phyloP scores from a whole-genome alignment of 108 stramenopile species.

The Skeletonema costatum region DNA sequence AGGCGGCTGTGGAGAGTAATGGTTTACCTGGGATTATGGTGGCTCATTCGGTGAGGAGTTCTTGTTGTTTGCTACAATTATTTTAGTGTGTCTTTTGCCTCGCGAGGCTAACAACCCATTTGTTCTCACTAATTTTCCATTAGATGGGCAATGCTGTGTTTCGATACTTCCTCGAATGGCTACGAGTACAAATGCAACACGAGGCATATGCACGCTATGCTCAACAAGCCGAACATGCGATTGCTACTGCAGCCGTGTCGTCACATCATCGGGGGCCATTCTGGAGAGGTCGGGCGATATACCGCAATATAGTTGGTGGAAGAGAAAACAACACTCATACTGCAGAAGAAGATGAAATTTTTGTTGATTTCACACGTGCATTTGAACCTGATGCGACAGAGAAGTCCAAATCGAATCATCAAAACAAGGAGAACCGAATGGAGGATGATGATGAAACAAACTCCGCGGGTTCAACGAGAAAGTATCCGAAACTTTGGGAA shows the following conservation, averaged over 20 bases:
- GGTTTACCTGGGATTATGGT: constrained; percentile 82
- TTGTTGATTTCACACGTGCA: not conserved
- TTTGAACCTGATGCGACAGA: not conserved
- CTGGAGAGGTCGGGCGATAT: constrained; percentile 36
- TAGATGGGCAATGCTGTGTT: constrained; percentile 81
- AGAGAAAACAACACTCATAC: not conserved
- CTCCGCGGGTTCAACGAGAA: constrained; percentile 6
- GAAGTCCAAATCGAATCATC: not conserved
- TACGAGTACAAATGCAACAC: constrained; percentile 70
- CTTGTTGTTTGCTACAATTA: not conserved
- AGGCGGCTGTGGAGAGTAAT: constrained; percentile 76
- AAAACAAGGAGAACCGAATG: not conserved
- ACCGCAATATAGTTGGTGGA: constrained; percentile 15
- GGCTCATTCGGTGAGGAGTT: constrained; percentile 77
- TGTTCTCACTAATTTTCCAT: not conserved
- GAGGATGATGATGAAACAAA: constrained; percentile 18
- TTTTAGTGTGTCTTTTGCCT: not conserved
- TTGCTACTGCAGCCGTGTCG: constrained; percentile 16
- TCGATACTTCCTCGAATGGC: constrained; percentile 87
- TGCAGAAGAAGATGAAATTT: constrained; percentile 10
- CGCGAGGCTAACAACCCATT: not conserved
- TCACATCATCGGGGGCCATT: constrained; percentile 9
- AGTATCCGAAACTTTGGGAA: constrained; percentile 63
- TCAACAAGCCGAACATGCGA: constrained; percentile 39
- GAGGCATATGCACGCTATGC: constrained; percentile 67